These are phyloP conservation scores for Trichosporon faecale DNA, from an alignment of 1,284 basidiomycete genomes.

Conservation along the genomic window DNA sequence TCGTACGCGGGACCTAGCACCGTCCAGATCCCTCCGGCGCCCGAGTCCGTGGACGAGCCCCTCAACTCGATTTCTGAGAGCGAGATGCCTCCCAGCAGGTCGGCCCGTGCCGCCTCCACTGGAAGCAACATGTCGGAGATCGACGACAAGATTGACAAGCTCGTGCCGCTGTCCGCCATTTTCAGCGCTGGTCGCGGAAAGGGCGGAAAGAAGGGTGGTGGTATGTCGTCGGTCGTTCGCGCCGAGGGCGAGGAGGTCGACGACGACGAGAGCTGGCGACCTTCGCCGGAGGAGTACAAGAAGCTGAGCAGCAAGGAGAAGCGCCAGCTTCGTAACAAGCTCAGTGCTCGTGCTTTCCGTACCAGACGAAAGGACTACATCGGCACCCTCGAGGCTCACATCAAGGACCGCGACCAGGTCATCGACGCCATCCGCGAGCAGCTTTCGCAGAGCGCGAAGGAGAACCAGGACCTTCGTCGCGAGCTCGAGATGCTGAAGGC, in stretches of 20 bases:
- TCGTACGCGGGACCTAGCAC: not conserved
- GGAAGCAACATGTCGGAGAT: conserved; percentile 25
- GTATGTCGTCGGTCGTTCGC: conserved; percentile 52
- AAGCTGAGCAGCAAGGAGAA: conserved; percentile 96
- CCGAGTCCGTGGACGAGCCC: conserved; percentile 32
- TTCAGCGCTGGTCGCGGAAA: conserved; percentile 54
- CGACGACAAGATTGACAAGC: conserved; percentile 40
- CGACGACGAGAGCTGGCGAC: conserved; percentile 53
- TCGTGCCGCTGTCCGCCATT: conserved; percentile 47
- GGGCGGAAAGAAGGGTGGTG: conserved; percentile 53
- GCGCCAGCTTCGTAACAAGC: conserved; percentile 93
- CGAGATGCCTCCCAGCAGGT: conserved; percentile 26
- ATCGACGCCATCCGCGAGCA: conserved; percentile 85
- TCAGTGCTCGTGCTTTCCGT: conserved; percentile 90
- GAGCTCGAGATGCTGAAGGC: conserved; percentile 82
- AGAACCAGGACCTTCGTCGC: conserved; percentile 77
- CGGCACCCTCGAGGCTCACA: conserved; percentile 84
- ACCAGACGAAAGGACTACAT: conserved; percentile 95
- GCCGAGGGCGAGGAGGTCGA: conserved; percentile 50
- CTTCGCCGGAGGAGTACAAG: conserved; percentile 81
- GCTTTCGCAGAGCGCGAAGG: conserved; percentile 70
- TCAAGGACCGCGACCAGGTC: conserved; percentile 84
- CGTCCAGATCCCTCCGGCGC: not conserved
- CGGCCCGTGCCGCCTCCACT: conserved; percentile 26
- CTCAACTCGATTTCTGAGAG: conserved; percentile 33